Base-by-base conservation (phyloP, 2,329 filamentous ascomycete genomes). In the Sclerotinia spermophila region DNA sequence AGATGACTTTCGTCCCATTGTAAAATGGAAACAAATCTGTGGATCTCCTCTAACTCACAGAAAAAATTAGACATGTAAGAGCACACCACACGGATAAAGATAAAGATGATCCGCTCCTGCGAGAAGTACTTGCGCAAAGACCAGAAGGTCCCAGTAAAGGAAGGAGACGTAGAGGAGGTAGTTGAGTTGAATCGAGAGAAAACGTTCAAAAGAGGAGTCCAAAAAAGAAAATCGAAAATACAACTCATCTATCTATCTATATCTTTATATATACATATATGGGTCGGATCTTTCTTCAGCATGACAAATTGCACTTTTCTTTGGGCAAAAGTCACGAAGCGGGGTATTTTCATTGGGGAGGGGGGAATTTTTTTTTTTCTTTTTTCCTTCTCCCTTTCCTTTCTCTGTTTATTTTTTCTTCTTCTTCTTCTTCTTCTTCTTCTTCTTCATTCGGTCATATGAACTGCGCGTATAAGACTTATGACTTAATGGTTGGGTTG, bases 81-180 rank as follows among this genome's bases (percentile, higher is more conserved):
- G 93, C 96, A 56, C 95, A 98, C 79, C 96, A 98, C 79, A 83
- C 90, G 53, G 94, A 98, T 78, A 96, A 93, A 80, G 90, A 92
- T 79, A 95, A 94, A 80, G 94, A 97, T 75, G 95, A 98, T 77
- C 89, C 92, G 0, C 81, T 85, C 69, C 83, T 99, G 55, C 87
- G 94, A 67, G 91, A 95, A 64, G 95, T 98, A 1, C 87, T 98
- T 51, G 87, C 93, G 2, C 94, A 97, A 79, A 86, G 96, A 67
- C 89, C 92, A 4, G 92, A 97, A 80, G 94, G 94, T 44, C 92
- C 92, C 8, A 92, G 87, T 78, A 89, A 94, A 74, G 93, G 94
- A 86, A 71, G 94, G 78, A 86, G 93, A 78, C 86, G 93, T 73
- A 87, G 86, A 62, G 74, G 73, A 24, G 74, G 67, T 38, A 76